These are phyloP conservation scores for Magnolia kwangsiensis DNA, from an alignment of 164 flowering plant genomes.

Conservation along the genomic window DNA sequence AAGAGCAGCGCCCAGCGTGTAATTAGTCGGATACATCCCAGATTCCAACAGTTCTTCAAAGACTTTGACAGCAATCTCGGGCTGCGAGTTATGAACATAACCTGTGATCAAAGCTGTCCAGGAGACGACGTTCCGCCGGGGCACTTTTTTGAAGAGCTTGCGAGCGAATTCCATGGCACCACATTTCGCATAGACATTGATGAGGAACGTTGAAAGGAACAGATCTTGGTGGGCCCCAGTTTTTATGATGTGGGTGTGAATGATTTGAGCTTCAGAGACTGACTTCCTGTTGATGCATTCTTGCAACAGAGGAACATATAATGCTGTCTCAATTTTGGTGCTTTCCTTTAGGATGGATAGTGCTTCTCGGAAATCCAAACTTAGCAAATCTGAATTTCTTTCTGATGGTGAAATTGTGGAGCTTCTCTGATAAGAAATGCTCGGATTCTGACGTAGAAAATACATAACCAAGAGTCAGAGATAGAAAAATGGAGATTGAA, in stretches of 20 bases:
- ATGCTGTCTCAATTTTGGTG: conserved; percentile 28
- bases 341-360: conserved; percentile 37
- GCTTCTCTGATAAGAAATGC: conserved; percentile 35
- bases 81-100: conserved; percentile 55
- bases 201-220: conserved; percentile 48
- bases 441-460: conserved; percentile 23
- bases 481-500: background rate
- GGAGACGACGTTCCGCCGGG: conserved; percentile 49
- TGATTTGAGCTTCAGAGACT: conserved; percentile 31
- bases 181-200: conserved; percentile 74
- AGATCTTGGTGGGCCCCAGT: conserved; percentile 49
- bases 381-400: conserved; percentile 24
- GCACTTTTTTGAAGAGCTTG: conserved; percentile 52
- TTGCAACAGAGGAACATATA: conserved; percentile 57
- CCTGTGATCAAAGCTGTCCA: conserved; percentile 85
- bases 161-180: conserved; percentile 56
- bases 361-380: conserved; percentile 48
- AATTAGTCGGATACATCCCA: conserved; percentile 65
- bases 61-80: conserved; percentile 42
- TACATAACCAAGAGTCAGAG: background rate
- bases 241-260: conserved; percentile 68
- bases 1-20: conserved; percentile 54
- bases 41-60: conserved; percentile 57
- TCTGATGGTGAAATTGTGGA: conserved; percentile 20
- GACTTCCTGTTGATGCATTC: conserved; percentile 50